Conservation (phyloP, 2,329 filamentous ascomycete species). For the Fusarium duplospermum region DNA sequence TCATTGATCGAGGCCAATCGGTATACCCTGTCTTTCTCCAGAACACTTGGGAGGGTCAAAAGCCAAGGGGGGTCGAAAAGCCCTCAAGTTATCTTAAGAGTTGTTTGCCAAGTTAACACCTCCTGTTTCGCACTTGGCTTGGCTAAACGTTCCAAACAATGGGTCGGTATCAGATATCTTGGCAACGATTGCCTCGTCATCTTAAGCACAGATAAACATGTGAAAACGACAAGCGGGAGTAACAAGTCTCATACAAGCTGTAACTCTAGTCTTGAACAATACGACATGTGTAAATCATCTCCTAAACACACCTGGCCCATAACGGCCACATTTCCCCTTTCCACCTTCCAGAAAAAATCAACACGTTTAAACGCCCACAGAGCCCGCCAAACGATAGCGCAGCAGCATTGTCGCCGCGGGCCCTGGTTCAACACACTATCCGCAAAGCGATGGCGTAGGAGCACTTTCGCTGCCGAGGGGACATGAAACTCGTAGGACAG, state of each 20-base stretch:
- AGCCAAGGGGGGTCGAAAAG: no score
- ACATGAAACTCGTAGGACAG: slow-evolving; percentile 55
- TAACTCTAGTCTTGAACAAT: slow-evolving; percentile 4
- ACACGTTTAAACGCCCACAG: slow-evolving; percentile 58
- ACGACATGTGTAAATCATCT: not conserved
- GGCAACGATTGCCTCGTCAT: not conserved
- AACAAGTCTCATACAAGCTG: slow-evolving; percentile 23
- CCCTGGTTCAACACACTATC: slow-evolving; percentile 65
- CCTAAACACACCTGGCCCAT: slow-evolving; percentile 2
- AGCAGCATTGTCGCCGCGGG: slow-evolving; percentile 63
- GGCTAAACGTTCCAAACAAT: not conserved
- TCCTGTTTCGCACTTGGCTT: not conserved
- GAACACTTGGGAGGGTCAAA: not conserved
- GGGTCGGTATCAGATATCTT: not conserved
- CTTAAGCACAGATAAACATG: not conserved
- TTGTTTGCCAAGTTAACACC: not conserved
- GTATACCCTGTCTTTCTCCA: not conserved
- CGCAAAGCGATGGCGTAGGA: slow-evolving; percentile 64
- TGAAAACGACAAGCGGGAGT: slow-evolving; percentile 8
- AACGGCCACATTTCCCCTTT: not conserved
- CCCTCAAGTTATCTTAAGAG: no score
- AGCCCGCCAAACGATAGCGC: slow-evolving; percentile 63
- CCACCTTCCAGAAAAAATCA: slow-evolving; percentile 5
- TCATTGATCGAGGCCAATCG: not conserved
- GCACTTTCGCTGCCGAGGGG: slow-evolving; percentile 66